Conservation (phyloP, 345 rosid species). For the Eucalyptus curtisii region DNA sequence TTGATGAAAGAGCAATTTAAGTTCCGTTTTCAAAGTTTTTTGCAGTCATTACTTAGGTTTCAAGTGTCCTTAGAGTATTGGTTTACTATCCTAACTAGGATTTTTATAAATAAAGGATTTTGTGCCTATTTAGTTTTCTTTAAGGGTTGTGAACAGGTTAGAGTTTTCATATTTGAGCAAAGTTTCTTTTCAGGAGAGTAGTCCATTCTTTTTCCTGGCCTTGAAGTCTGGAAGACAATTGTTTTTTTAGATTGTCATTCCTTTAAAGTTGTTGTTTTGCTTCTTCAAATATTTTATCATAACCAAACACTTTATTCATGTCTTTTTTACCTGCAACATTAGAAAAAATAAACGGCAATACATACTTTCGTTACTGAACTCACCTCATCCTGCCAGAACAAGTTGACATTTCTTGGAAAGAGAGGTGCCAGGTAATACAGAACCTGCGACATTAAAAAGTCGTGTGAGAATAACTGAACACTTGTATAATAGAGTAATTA, state of each 20-base stretch:
- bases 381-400: constrained; percentile 99
- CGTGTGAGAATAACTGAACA: not conserved
- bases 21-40: not conserved
- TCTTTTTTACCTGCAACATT: not conserved
- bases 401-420: constrained; percentile 69
- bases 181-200: not conserved
- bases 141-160: not conserved
- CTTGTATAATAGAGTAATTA: not conserved
- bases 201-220: not conserved
- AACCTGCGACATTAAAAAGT: constrained; percentile 39
- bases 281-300: not conserved
- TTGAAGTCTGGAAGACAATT: not conserved
- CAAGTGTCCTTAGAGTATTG: not conserved
- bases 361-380: not conserved
- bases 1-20: not conserved
- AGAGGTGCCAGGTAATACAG: constrained; percentile 86
- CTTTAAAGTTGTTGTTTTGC: not conserved
- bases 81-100: not conserved
- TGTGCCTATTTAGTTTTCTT: not conserved
- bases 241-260: not conserved
- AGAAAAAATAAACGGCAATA: not conserved
- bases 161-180: not conserved
- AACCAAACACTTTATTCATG: not conserved
- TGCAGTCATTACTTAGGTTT: not conserved
- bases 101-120: not conserved